A percentile compares a stretch with the other conserved stretches of the same genome.
Conservation (phyloP, 441 rosid species). For the Sinapis alba region DNA sequence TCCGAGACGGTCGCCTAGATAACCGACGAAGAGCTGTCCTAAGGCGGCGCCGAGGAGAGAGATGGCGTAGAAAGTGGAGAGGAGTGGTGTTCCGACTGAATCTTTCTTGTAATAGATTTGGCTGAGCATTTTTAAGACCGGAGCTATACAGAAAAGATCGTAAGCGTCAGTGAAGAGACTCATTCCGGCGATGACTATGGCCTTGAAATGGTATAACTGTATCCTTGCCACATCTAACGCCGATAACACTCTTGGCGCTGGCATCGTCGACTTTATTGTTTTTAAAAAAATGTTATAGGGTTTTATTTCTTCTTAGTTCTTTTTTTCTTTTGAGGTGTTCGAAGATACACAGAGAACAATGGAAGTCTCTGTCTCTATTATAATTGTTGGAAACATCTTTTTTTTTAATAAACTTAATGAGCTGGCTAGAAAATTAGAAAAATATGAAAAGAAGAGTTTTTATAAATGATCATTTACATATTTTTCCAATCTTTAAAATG, state of each 20-base stretch:
- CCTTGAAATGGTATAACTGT: conserved; percentile 77
- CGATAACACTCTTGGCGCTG: conserved; percentile 55
- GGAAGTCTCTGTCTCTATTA: conserved; percentile 8
- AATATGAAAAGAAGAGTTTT: neutral
- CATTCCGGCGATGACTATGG: conserved; percentile 84
- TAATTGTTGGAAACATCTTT: no score
- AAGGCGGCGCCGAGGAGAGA: conserved; percentile 61
- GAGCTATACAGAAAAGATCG: conserved; percentile 79
- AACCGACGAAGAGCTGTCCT: conserved; percentile 66
- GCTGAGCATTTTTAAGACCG: conserved; percentile 51
- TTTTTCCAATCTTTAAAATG: neutral
- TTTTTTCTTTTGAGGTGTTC: neutral
- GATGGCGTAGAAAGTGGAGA: conserved; percentile 41
- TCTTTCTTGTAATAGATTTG: conserved; percentile 50
- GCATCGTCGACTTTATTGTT: conserved; percentile 5
- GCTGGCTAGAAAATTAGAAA: no score
- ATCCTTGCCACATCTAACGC: conserved; percentile 64
- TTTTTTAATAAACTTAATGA: no score
- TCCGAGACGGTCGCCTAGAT: conserved; percentile 65
- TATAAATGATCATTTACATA: neutral
- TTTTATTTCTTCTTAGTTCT: neutral
- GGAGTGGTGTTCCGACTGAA: neutral
- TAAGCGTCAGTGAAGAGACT: conserved; percentile 86
- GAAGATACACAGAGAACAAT: conserved; percentile 10
- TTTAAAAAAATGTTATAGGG: neutral